Base-by-base conservation (phyloP, 2,329 filamentous ascomycete species). In the Tolypocladium cylindrosporum region DNA sequence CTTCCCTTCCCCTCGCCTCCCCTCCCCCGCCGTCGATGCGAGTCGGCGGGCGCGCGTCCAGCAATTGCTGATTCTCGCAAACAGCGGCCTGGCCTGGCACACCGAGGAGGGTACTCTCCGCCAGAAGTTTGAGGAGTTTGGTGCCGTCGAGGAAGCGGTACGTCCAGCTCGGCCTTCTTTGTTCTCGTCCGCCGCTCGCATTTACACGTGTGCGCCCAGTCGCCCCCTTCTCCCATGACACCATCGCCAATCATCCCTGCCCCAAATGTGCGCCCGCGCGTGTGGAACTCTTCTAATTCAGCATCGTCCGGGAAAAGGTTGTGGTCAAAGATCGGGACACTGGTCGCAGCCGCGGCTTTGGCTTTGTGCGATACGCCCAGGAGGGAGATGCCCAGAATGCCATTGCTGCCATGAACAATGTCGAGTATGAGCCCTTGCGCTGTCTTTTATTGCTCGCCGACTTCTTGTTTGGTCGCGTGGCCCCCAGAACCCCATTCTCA, bases 321-420 rank as follows among this genome's bases (percentile, higher is more conserved):
- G 93, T 99, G 65, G 92, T 97, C 68, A 97, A 96, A 79, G 93
- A 99, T 75, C 90, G 92, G 69, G 93, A 97, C 72, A 97, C 93
- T 69, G 90, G 91, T 68, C 91, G 93, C 74, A 97, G 92, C 81
- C 90, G 94, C 74, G 94, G 94, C 61, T 99, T 97, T 73, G 94
- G 94, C 54, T 97, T 97, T 74, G 93, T 99, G 63, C 89, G 92
- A 67, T 99, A 93, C 76, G 77, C 84, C 55, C 84, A 85, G 63
- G 90, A 92, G 63, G 75, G 79, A 52, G 88, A 92, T 73, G 90
- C 90, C 61, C 85, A 91, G 68, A 81, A 81, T 64, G 90, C 90
- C 50, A 93, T 93, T 72, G 74, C 79, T 52, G 78, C 79, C 63
- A 92, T 94, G 90, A 93, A 94, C 79, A 91, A 92, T 71, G 79